A percentile compares a stretch with the other conserved stretches of the same genome.
Evolutionary conservation across 768 basidiomycete genomes (phyloP).

Genomic region (Ramaria sp.): DNA sequence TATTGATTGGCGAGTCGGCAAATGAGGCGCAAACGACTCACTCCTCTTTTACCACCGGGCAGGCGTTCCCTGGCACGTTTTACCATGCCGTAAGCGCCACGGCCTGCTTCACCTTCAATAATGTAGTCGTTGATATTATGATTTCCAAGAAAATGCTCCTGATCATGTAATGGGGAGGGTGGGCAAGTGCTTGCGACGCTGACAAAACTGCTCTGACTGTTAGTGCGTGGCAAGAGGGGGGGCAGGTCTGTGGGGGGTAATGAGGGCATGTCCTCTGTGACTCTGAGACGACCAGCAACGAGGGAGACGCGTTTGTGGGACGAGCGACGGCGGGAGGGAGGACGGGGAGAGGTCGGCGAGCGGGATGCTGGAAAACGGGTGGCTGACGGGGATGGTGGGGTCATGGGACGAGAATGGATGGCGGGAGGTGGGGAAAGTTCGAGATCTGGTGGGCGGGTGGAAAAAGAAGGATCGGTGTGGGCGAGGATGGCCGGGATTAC

Average conservation of each 20-base stretch:
- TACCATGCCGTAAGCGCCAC: conserved; percentile 93
- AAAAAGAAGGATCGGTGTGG: conserved; percentile 20
- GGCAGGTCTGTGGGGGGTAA: conserved; percentile 38
- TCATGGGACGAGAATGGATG: conserved; percentile 17
- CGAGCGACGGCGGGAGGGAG: conserved; percentile 46
- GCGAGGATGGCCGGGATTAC: conserved; percentile 21
- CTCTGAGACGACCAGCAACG: conserved; percentile 71
- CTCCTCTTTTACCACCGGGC: conserved; percentile 70
- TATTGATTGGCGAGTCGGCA: conserved; percentile 9
- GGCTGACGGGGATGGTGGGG: conserved; percentile 8
- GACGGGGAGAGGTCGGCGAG: conserved; percentile 5
- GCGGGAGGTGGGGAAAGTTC: conserved; percentile 17
- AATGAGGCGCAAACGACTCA: conserved; percentile 31
- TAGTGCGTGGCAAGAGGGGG: conserved; percentile 52
- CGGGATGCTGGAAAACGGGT: neutral
- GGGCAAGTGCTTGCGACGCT: conserved; percentile 54
- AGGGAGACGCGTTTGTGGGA: conserved; percentile 80
- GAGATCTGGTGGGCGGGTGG: conserved; percentile 22
- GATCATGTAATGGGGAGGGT: conserved; percentile 42
- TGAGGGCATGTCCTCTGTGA: conserved; percentile 65
- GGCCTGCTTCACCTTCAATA: conserved; percentile 80
- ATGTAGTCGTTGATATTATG: conserved; percentile 78
- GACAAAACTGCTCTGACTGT: conserved; percentile 52
- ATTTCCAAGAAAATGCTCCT: conserved; percentile 36
- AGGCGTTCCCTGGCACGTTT: conserved; percentile 78